phyloP scores from a whole-genome alignment of 305 asterid species.

The Ajuga reptans region DNA sequence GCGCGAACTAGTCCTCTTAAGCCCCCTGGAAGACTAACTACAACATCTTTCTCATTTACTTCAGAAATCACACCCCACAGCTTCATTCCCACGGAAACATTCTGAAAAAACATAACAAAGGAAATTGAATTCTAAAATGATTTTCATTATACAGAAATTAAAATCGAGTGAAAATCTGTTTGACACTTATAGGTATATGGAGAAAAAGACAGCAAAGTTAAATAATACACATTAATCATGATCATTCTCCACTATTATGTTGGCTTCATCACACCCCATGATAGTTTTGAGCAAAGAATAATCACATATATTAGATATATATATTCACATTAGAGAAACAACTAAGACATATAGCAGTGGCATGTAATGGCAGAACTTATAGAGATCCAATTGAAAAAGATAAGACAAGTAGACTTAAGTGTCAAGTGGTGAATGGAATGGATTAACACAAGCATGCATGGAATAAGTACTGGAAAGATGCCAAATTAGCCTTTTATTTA shows the following conservation, averaged over 20 bases:
- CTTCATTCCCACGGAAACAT: constrained; percentile 83
- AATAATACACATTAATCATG: neutral
- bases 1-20: constrained; percentile 85
- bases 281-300: neutral
- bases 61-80: constrained; percentile 93
- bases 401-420: neutral
- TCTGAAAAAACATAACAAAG: constrained; percentile 43
- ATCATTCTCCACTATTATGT: neutral
- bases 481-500: neutral
- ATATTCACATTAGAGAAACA: neutral
- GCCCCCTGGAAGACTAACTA: constrained; percentile 89
- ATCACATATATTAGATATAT: neutral
- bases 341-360: neutral
- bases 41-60: constrained; percentile 84
- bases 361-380: too few species aligned
- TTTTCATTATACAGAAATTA: neutral
- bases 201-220: neutral
- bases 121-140: neutral
- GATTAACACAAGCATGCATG: neutral
- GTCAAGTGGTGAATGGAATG: neutral
- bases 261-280: neutral
- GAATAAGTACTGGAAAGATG: neutral
- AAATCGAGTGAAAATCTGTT: neutral
- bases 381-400: too few species aligned
- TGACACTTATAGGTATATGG: neutral